Conservation (phyloP, 306 rosid genomes). For the Vachellia collinsii region DNA sequence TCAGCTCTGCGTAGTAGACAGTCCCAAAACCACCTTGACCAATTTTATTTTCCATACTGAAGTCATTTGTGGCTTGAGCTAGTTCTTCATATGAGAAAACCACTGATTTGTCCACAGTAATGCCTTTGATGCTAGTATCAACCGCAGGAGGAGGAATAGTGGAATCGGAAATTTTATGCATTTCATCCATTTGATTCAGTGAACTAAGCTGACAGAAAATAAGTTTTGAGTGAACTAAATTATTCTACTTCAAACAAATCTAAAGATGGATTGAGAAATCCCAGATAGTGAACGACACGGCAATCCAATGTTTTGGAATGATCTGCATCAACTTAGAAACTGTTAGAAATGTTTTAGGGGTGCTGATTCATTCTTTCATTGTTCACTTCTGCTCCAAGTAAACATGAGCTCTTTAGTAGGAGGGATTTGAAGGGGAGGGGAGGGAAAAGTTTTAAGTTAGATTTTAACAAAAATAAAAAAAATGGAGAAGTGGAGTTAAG, state of each 20-base stretch:
- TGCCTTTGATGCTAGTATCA: slow-evolving; percentile 46
- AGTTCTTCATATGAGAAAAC: slow-evolving; percentile 86
- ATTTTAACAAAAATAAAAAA: too few species aligned
- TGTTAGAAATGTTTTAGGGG: neutral
- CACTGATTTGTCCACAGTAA: slow-evolving; percentile 67
- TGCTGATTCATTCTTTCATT: neutral
- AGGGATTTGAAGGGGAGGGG: too few species aligned
- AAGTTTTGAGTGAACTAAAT: neutral
- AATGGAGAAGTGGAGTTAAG: too few species aligned
- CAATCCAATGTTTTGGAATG: neutral
- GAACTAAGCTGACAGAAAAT: neutral
- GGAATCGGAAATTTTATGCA: slow-evolving; percentile 38
- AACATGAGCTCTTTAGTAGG: too few species aligned
- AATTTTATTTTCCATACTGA: slow-evolving; percentile 69
- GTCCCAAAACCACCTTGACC: slow-evolving; percentile 96
- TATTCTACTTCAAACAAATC: neutral
- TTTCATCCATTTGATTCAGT: slow-evolving; percentile 3
- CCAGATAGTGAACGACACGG: neutral
- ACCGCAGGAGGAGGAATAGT: slow-evolving; percentile 33
- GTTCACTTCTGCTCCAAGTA: neutral
- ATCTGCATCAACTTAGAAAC: neutral
- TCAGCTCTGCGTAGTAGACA: slow-evolving; percentile 84
- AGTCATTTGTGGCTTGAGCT: slow-evolving; percentile 77
- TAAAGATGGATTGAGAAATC: neutral
- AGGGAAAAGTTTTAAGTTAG: too few species aligned